These are phyloP conservation scores for Barnettozyma californica DNA, from an alignment of 805 yeast species.

Conservation along the genomic window DNA sequence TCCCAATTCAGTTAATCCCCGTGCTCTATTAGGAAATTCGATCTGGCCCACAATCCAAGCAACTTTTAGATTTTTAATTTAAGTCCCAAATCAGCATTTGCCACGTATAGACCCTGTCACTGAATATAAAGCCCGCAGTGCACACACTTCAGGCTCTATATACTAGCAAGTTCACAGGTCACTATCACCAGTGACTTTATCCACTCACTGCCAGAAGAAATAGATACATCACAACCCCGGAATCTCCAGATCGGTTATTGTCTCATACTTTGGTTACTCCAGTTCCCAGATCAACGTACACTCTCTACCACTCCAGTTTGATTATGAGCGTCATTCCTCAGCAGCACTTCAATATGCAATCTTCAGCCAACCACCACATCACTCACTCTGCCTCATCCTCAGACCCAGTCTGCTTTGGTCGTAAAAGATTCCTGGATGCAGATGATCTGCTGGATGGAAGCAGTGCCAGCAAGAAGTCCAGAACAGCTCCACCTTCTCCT, in stretches of 20 bases:
- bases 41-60: background rate
- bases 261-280: slow-evolving; percentile 5
- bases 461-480: slow-evolving; percentile 32
- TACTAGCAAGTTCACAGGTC: background rate
- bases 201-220: background rate
- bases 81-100: background rate
- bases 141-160: background rate
- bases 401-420: slow-evolving; percentile 7
- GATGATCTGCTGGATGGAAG: slow-evolving; percentile 3
- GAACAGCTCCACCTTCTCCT: slow-evolving; percentile 43
- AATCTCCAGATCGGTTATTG: background rate
- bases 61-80: background rate
- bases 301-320: background rate
- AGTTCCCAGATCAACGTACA: slow-evolving; percentile 3
- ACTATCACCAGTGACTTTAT: background rate
- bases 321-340: background rate
- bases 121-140: slow-evolving; percentile 1
- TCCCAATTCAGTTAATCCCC: slow-evolving; percentile 6
- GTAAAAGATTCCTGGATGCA: slow-evolving; percentile 23
- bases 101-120: background rate
- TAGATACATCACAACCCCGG: background rate
- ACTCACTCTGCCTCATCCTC: slow-evolving; percentile 7
- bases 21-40: slow-evolving; percentile 6
- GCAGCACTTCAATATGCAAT: slow-evolving; percentile 8
- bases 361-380: slow-evolving; percentile 6